A percentile compares a stretch with the other conserved stretches of the same genome.
Conservation (phyloP, 169 alveolate genomes). For the Plasmodium adleri region DNA sequence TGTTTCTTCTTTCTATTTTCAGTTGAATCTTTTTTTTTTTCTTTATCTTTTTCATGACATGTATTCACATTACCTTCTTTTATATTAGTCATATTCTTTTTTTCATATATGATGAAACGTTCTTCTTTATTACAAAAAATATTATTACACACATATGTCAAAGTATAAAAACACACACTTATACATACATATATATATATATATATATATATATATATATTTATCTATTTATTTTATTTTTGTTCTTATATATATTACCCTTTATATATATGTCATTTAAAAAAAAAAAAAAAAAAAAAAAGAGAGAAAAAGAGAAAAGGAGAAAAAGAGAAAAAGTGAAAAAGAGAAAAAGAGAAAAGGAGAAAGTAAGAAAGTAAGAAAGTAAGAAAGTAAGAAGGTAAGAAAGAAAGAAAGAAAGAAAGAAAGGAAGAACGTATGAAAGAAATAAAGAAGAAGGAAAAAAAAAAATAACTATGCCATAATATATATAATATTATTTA, state of each 20-base stretch:
- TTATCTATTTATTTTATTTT: constrained; percentile 1
- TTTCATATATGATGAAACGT: background rate
- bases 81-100: background rate
- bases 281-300: background rate
- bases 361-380: background rate
- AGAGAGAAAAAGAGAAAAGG: background rate
- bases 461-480: too few relatives aligned
- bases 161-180: too few relatives aligned
- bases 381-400: background rate
- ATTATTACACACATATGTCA: too few relatives aligned
- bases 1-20: constrained; percentile 2
- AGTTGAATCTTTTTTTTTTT: too few relatives aligned
- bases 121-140: too few relatives aligned
- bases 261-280: background rate
- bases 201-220: background rate
- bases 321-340: background rate
- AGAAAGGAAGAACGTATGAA: too few relatives aligned
- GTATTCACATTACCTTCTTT: constrained; percentile 9
- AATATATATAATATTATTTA: too few relatives aligned
- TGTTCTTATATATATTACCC: background rate
- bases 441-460: too few relatives aligned
- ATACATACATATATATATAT: too few relatives aligned
- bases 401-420: too few relatives aligned
- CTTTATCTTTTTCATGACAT: constrained; percentile 10
- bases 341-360: background rate